Conservation (phyloP, 2,329 filamentous ascomycete species). For the Akanthomyces dipterigenus region DNA sequence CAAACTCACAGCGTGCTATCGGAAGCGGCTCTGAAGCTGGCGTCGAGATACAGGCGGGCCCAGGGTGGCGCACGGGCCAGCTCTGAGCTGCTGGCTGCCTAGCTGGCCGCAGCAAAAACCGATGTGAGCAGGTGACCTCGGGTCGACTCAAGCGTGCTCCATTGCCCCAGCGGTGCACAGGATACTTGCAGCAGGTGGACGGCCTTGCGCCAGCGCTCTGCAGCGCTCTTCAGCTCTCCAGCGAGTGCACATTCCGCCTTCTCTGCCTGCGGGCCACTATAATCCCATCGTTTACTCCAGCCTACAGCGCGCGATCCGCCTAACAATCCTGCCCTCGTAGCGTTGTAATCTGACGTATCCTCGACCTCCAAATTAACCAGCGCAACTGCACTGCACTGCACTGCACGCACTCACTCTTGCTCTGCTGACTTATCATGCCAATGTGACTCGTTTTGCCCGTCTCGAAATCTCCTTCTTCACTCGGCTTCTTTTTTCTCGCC, state of each 20-base stretch:
- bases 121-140: constrained; percentile 9
- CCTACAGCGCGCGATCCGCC: background rate
- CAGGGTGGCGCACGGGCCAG: background rate
- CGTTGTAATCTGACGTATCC: background rate
- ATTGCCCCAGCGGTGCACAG: background rate
- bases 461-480: constrained; percentile 1
- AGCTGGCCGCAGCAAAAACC: constrained; percentile 3
- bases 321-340: background rate
- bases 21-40: constrained; percentile 6
- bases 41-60: constrained; percentile 1
- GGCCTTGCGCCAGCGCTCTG: background rate
- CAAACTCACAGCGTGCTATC: constrained; percentile 4
- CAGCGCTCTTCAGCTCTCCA: background rate
- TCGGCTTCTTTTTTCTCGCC: background rate
- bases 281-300: background rate
- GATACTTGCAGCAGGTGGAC: background rate
- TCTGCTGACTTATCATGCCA: constrained; percentile 13
- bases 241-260: background rate
- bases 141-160: background rate
- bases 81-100: background rate
- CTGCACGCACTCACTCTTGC: too few species aligned
- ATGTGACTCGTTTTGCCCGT: constrained; percentile 7
- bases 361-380: background rate
- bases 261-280: background rate
- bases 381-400: too few species aligned